A percentile compares a stretch with the other conserved stretches of the same genome.
Conservation (phyloP, 1,284 basidiomycete genomes). For the Ganoderma lingzhi region DNA sequence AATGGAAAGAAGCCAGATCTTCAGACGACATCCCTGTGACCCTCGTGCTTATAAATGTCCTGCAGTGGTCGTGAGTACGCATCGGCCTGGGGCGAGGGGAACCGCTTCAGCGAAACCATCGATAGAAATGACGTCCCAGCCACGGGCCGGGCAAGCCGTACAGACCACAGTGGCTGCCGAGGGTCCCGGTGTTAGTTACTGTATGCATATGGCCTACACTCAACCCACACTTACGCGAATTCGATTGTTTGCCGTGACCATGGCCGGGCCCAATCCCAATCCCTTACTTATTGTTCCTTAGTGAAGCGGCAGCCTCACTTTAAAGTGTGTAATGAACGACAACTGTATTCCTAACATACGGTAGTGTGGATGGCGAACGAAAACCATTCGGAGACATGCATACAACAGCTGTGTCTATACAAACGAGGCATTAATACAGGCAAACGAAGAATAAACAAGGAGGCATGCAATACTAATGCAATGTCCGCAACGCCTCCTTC, state of each 20-base stretch:
- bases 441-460: neutral
- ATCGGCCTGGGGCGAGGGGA: neutral
- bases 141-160: neutral
- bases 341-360: neutral
- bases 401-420: neutral
- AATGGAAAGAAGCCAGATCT: neutral
- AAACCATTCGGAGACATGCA: neutral
- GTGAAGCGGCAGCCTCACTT: no score
- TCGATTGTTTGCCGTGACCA: no score
- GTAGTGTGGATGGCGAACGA: neutral
- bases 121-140: slow-evolving; percentile 20
- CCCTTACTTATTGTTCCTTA: neutral
- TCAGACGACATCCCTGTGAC: slow-evolving; percentile 7
- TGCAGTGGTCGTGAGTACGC: neutral
- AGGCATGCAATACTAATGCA: slow-evolving; percentile 19
- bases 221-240: no score
- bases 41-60: slow-evolving; percentile 7
- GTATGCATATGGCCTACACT: no score
- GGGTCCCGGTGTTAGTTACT: no score
- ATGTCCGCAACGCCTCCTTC: slow-evolving; percentile 61
- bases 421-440: slow-evolving; percentile 8
- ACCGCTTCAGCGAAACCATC: slow-evolving; percentile 15
- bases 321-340: neutral
- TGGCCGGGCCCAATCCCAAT: no score
- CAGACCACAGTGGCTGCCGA: no score